phyloP scores from a whole-genome alignment of 2,329 filamentous ascomycete genomes.

The Paracamarosporium sp. region DNA sequence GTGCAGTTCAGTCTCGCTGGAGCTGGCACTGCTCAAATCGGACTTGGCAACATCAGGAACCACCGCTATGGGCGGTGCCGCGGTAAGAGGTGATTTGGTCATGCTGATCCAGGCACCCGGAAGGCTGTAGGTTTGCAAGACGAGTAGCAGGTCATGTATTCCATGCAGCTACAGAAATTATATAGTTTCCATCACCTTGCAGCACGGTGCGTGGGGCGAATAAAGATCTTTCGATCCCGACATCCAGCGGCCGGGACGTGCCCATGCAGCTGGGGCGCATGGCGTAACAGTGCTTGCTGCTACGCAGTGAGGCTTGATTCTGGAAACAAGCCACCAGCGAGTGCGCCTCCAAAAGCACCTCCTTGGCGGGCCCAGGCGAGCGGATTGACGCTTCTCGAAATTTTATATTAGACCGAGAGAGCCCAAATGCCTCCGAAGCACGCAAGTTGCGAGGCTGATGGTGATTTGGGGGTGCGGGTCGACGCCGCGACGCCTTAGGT shows the following conservation, averaged over 20 bases:
- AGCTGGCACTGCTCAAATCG: constrained; percentile 26
- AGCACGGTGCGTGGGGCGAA: neutral
- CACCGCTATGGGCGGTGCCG: constrained; percentile 10
- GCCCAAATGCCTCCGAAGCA: constrained; percentile 23
- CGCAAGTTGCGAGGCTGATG: constrained; percentile 25
- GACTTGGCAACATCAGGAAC: constrained; percentile 24
- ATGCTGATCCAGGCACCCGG: constrained; percentile 10
- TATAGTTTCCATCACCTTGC: neutral
- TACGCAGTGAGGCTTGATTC: neutral
- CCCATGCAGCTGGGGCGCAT: neutral
- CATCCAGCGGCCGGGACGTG: neutral
- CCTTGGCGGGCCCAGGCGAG: neutral
- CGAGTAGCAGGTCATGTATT: neutral
- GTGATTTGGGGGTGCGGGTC: constrained; percentile 4
- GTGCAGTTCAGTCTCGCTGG: constrained; percentile 21
- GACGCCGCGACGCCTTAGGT: constrained; percentile 8
- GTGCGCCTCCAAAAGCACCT: neutral
- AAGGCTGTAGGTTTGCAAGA: too few relatives aligned
- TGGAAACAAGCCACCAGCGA: neutral
- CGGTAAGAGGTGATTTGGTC: constrained; percentile 5
- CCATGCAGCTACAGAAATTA: neutral
- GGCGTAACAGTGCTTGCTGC: neutral
- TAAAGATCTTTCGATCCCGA: neutral
- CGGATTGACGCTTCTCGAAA: neutral
- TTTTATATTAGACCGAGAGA: neutral